phyloP scores from a whole-genome alignment of 768 basidiomycete species.

The Rhodotorula kratochvilovae region DNA sequence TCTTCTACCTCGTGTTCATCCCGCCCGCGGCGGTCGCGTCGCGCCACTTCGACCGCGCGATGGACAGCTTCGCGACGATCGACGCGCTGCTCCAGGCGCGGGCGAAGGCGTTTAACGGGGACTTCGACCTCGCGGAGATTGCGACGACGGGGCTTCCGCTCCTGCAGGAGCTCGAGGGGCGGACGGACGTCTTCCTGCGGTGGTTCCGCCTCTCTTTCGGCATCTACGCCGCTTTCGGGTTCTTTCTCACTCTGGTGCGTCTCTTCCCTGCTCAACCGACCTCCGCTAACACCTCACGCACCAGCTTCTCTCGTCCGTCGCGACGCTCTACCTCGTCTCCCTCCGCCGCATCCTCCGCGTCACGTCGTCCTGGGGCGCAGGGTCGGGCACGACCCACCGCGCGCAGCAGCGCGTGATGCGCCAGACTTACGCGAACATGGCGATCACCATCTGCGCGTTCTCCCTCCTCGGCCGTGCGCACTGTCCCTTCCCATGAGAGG shows the following conservation, averaged over 20 bases:
- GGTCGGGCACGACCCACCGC: neutral
- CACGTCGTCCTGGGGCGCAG: neutral
- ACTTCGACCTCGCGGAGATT: too few species aligned
- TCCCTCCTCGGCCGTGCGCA: slow-evolving; percentile 4
- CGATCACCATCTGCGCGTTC: neutral
- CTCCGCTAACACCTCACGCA: too few species aligned
- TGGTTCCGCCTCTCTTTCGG: too few species aligned
- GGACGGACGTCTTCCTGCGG: too few species aligned
- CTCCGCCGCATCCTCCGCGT: neutral
- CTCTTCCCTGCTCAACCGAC: neutral
- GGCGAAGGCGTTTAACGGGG: neutral
- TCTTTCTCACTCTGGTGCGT: neutral
- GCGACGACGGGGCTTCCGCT: too few species aligned
- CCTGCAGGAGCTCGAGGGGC: too few species aligned
- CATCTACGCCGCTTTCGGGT: too few species aligned
- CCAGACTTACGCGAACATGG: neutral
- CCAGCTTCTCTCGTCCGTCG: neutral
- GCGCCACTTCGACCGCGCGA: neutral
- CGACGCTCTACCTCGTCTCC: neutral
- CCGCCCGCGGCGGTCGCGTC: neutral
- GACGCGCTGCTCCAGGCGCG: neutral
- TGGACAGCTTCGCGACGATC: neutral
- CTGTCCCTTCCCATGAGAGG: neutral
- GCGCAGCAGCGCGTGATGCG: neutral
- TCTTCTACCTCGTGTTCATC: neutral